Evolutionary conservation across 1,284 basidiomycete genomes (phyloP).

Genomic region (Cutaneotrichosporon sp.): DNA sequence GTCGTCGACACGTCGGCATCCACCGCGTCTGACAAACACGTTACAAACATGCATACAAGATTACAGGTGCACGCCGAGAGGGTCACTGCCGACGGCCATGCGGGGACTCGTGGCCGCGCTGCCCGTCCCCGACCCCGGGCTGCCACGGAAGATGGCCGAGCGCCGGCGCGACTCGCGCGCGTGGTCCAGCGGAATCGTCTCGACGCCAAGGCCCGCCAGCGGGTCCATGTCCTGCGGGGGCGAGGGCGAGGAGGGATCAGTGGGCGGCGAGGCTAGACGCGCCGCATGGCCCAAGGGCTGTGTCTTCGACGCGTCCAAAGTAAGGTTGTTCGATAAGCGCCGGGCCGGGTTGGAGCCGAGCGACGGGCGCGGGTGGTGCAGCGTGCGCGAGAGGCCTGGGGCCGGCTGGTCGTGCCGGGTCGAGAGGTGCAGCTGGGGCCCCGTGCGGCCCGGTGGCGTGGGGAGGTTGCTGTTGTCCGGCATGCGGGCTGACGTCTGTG

Average conservation of each 20-base stretch:
- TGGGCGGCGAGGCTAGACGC: not conserved
- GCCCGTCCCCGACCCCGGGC: conserved; percentile 8
- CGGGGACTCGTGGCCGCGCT: conserved; percentile 9
- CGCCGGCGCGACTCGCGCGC: conserved; percentile 4
- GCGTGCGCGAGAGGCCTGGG: conserved; percentile 18
- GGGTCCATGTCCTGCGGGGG: conserved; percentile 15
- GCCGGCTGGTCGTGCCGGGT: conserved; percentile 22
- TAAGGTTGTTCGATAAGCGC: not conserved
- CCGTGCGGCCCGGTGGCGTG: not conserved
- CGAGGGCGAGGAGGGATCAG: not conserved
- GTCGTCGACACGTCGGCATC: not conserved
- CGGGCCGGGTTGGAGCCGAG: not conserved
- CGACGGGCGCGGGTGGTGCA: conserved; percentile 10
- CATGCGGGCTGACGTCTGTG: not conserved
- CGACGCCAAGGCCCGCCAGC: conserved; percentile 20
- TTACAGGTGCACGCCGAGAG: conserved; percentile 17
- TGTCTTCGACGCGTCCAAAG: not conserved
- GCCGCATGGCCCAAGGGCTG: not conserved
- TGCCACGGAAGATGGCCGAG: not conserved
- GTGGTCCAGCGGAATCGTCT: conserved; percentile 8
- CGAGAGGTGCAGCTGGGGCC: conserved; percentile 24
- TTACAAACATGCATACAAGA: not conserved
- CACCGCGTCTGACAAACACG: not conserved
- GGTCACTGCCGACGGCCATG: conserved; percentile 19
- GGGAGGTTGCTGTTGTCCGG: not conserved